Conservation (phyloP, 805 yeast genomes). For the Saccharomycopsis sp. region DNA sequence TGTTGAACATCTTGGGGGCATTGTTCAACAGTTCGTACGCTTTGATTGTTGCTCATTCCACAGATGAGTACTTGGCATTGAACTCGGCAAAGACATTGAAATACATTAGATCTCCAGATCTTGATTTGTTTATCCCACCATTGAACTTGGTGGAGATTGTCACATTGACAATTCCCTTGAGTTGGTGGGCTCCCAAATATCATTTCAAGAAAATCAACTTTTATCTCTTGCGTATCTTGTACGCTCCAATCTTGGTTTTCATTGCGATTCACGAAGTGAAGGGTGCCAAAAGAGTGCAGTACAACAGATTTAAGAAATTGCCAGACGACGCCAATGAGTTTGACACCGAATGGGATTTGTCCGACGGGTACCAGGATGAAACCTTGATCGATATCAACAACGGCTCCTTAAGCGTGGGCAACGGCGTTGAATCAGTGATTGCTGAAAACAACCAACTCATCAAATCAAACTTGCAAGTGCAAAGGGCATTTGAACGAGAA, state of each 20-base stretch:
- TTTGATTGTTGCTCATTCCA: constrained; percentile 69
- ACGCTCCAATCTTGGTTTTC: constrained; percentile 55
- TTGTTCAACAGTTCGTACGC: constrained; percentile 79
- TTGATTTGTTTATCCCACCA: constrained; percentile 78
- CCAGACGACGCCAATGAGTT: constrained; percentile 32
- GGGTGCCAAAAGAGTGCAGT: constrained; percentile 39
- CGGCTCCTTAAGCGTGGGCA: no score
- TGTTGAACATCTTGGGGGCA: constrained; percentile 80
- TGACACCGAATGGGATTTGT: constrained; percentile 25
- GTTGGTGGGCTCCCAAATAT: constrained; percentile 29
- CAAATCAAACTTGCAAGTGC: constrained; percentile 32
- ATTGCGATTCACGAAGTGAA: constrained; percentile 58
- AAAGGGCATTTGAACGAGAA: constrained; percentile 51
- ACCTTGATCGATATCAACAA: constrained; percentile 25
- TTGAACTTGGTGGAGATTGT: constrained; percentile 63
- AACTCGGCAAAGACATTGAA: constrained; percentile 77
- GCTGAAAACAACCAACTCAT: constrained; percentile 4
- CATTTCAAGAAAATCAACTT: constrained; percentile 38
- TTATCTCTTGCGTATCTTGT: constrained; percentile 52
- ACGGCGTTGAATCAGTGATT: background rate
- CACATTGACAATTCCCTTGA: constrained; percentile 34
- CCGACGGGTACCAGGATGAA: constrained; percentile 28
- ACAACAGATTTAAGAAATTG: constrained; percentile 30
- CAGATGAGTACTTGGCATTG: constrained; percentile 77
- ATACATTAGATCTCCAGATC: constrained; percentile 84